Conservation (phyloP, 257 asterid species). For the Verbena officinalis region DNA sequence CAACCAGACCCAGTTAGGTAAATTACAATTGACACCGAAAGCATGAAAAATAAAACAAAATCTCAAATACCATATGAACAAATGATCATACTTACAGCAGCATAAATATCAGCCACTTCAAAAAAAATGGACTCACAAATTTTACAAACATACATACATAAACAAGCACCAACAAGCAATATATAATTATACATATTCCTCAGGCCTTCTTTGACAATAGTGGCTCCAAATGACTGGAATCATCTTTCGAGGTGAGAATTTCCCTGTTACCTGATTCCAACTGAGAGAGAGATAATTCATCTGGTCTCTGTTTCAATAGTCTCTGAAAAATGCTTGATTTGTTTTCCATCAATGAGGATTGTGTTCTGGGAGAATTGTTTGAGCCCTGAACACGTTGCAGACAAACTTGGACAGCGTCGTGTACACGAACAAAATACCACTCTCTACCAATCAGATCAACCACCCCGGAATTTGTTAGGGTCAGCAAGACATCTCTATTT, state of each 20-base stretch:
- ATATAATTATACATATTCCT: conserved; percentile 29
- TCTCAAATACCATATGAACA: background rate
- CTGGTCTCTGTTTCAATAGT: conserved; percentile 51
- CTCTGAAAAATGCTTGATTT: conserved; percentile 52
- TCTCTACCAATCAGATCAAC: conserved; percentile 84
- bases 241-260: conserved; percentile 28
- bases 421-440: conserved; percentile 93
- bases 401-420: conserved; percentile 94
- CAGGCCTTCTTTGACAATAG: conserved; percentile 56
- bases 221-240: conserved; percentile 62
- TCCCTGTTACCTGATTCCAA: conserved; percentile 64
- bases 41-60: background rate
- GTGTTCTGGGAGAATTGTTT: conserved; percentile 44
- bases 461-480: conserved; percentile 69
- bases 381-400: conserved; percentile 67
- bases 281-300: conserved; percentile 49
- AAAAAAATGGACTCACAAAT: conserved; percentile 30
- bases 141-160: conserved; percentile 32
- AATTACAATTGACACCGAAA: background rate
- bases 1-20: too few species aligned
- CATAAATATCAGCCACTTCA: conserved; percentile 3
- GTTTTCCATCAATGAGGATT: conserved; percentile 40
- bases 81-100: conserved; percentile 22
- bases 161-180: conserved; percentile 7
- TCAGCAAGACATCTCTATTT: conserved; percentile 73